These are phyloP conservation scores for Alternaria conjuncta DNA, from an alignment of 2,329 filamentous ascomycete genomes.

Conservation along the genomic window DNA sequence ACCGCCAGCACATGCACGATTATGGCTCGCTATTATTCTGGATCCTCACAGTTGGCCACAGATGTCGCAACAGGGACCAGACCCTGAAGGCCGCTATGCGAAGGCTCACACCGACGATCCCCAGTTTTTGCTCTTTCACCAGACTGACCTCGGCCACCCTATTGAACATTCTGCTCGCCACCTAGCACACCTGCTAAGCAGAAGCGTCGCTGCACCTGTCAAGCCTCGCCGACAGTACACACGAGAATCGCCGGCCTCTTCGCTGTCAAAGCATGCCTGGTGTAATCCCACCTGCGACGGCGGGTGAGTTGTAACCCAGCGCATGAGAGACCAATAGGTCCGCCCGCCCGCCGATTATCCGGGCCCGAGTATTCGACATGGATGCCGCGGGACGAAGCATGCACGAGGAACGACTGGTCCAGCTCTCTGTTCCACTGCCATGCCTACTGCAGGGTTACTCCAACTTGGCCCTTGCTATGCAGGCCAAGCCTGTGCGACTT, in stretches of 20 bases:
- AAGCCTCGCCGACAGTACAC: background rate
- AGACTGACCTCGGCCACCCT: slow-evolving; percentile 7
- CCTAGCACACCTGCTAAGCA: background rate
- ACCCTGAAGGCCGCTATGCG: slow-evolving; percentile 13
- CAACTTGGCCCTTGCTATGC: background rate
- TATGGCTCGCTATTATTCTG: slow-evolving; percentile 11
- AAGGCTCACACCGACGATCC: slow-evolving; percentile 11
- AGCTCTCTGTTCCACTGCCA: slow-evolving; percentile 13
- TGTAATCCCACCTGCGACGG: slow-evolving; percentile 2
- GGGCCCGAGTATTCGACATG: slow-evolving; percentile 12
- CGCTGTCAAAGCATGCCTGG: slow-evolving; percentile 3
- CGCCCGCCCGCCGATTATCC: slow-evolving; percentile 5
- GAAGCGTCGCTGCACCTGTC: slow-evolving; percentile 1
- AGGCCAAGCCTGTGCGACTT: slow-evolving; percentile 2
- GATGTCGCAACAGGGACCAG: slow-evolving; percentile 11
- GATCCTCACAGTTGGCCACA: slow-evolving; percentile 12
- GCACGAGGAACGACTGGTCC: slow-evolving; percentile 15
- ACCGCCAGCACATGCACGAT: slow-evolving; percentile 16
- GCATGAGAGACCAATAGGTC: slow-evolving; percentile 10
- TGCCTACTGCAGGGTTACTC: slow-evolving; percentile 5
- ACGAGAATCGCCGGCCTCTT: background rate
- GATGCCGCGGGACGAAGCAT: slow-evolving; percentile 19
- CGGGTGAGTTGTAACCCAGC: slow-evolving; percentile 15
- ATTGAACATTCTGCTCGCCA: background rate
- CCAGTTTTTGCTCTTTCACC: slow-evolving; percentile 12